Evolutionary conservation across 2,329 filamentous ascomycete genomes (phyloP).

Genomic region (Verticillium dahliae): DNA sequence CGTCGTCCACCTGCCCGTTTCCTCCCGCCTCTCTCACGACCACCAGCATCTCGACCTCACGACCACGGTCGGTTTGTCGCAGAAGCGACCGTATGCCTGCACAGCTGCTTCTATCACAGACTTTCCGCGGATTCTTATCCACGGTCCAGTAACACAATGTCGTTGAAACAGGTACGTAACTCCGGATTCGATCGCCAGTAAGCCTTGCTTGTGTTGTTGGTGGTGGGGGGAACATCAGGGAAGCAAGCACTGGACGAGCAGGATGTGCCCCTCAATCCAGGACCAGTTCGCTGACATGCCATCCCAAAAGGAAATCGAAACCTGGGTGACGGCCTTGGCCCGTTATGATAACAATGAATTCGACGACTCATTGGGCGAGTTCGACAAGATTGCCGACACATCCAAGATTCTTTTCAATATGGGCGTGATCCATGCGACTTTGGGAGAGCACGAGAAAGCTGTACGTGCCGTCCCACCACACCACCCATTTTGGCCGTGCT

Average conservation of each 20-base stretch:
- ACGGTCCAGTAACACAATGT: constrained; percentile 35
- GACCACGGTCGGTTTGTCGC: not conserved
- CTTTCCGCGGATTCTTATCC: not conserved
- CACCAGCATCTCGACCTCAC: not conserved
- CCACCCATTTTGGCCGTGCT: not conserved
- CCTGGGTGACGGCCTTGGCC: constrained; percentile 86
- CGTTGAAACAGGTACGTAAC: constrained; percentile 50
- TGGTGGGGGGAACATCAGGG: not conserved
- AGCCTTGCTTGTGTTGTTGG: not conserved
- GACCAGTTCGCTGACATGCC: constrained; percentile 1
- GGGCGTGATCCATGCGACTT: constrained; percentile 92
- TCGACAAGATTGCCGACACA: constrained; percentile 84
- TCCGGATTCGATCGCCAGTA: not conserved
- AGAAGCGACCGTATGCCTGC: constrained; percentile 2
- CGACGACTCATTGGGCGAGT: constrained; percentile 77
- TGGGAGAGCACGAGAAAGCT: constrained; percentile 92
- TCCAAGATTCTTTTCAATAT: constrained; percentile 99
- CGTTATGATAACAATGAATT: constrained; percentile 98
- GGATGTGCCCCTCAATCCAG: not conserved
- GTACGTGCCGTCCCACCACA: constrained; percentile 47
- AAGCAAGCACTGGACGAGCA: not conserved
- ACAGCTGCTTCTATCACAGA: not conserved
- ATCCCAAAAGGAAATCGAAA: constrained; percentile 81
- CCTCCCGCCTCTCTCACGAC: not conserved
- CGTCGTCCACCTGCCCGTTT: not conserved